Evolutionary conservation across 2,329 filamentous ascomycete genomes (phyloP).

Genomic region (Seiridium cupressi): DNA sequence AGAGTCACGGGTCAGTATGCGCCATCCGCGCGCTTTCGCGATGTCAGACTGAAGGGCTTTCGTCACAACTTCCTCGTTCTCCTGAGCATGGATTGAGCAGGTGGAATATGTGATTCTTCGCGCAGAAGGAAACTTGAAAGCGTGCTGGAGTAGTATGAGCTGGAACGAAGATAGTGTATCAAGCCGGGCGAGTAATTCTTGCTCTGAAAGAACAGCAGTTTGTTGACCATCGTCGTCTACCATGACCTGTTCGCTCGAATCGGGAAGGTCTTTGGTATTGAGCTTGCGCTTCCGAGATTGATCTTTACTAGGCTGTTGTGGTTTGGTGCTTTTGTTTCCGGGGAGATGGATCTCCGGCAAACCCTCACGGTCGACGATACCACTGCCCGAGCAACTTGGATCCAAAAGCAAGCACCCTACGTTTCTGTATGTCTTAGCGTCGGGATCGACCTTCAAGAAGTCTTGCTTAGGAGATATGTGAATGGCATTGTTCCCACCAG

Average conservation of each 20-base stretch:
- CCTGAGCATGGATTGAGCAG: slow-evolving; percentile 81
- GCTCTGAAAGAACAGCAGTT: slow-evolving; percentile 48
- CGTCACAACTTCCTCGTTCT: slow-evolving; percentile 85
- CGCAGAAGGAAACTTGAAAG: slow-evolving; percentile 76
- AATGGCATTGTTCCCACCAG: slow-evolving; percentile 67
- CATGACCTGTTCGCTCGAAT: slow-evolving; percentile 30
- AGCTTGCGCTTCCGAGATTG: slow-evolving; percentile 46
- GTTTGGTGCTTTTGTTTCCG: slow-evolving; percentile 25
- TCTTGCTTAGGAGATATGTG: slow-evolving; percentile 73
- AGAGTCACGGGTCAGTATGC: slow-evolving; percentile 65
- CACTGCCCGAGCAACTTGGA: slow-evolving; percentile 92
- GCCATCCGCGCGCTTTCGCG: slow-evolving; percentile 71
- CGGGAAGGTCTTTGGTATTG: slow-evolving; percentile 29
- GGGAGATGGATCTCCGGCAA: slow-evolving; percentile 66
- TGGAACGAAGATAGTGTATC: slow-evolving; percentile 78
- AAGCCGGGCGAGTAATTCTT: slow-evolving; percentile 63
- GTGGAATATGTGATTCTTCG: slow-evolving; percentile 86
- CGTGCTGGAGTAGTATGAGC: slow-evolving; percentile 76
- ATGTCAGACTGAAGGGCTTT: slow-evolving; percentile 66
- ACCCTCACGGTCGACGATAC: slow-evolving; percentile 87
- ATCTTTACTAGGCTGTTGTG: slow-evolving; percentile 36
- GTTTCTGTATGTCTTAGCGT: slow-evolving; percentile 56
- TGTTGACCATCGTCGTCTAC: slow-evolving; percentile 58
- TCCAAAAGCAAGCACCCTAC: slow-evolving; percentile 85
- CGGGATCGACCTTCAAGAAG: slow-evolving; percentile 74